Base-by-base conservation (phyloP, 805 yeast genomes). In the Cephaloascus fragrans region DNA sequence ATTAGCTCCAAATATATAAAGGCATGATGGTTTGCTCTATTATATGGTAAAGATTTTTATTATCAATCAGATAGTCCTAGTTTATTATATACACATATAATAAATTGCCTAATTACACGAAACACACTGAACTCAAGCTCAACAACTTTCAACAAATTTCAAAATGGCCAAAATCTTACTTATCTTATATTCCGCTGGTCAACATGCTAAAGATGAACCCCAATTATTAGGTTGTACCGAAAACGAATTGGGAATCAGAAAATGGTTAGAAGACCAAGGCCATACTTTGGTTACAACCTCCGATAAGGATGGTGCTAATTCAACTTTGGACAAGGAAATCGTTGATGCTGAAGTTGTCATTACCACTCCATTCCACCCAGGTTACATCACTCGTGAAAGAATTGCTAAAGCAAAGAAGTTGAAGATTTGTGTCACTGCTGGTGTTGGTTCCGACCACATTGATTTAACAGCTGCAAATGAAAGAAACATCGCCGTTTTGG, bases 351-450 rank as follows among this genome's bases (percentile, higher is more conserved):
- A 83, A 48, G 69, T 83, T 38, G 73, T 83, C 51, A 83, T 84
- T 59, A 77, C 89, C 32, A 83, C 90, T 10, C 93, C 94, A 3
- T 83, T 84, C 72, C 85, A 73, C 60, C 93, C 94, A 3, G 90
- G 80, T 29, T 83, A 83, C 59, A 68, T 83, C 55, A 73, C 80
- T 40, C 67, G 69, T 42, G 81, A 77, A 49, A 71, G 90, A 51
- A 70, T 83, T 45, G 76, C 64, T 37, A 71, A 73, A 52, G 89
- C 90, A 26, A 77, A 78, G 56, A 81, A 80, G 39, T 70, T 83
- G 59, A 82, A 81, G 64, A 53, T 80, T 38, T 65, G 79, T 43
- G 69, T 82, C 48, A 83, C 89, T 37, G 94, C 94, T 8, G 94
- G 93, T 49, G 88, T 83, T 43, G 94, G 94, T 10, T 79, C 87